Evolutionary conservation across 2,329 filamentous ascomycete species (phyloP).

Genomic region (Stagonosporopsis cucurbitacearum): DNA sequence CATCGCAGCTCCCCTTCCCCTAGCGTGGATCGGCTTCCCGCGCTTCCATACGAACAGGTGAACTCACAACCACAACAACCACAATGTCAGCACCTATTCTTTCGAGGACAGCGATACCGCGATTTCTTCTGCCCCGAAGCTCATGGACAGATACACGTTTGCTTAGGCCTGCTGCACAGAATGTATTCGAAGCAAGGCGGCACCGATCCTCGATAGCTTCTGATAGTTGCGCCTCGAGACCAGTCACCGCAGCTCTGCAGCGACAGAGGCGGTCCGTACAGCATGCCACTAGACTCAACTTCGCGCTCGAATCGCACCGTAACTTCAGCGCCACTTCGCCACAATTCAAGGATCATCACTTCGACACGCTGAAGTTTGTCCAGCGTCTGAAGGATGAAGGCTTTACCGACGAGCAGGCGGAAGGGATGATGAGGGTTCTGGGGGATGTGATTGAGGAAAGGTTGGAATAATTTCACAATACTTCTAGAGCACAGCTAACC

Average conservation of each 20-base stretch:
- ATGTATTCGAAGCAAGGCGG: constrained; percentile 24
- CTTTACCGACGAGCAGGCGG: constrained; percentile 92
- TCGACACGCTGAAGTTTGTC: constrained; percentile 97
- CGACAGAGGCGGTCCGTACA: constrained; percentile 11
- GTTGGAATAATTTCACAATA: constrained; percentile 48
- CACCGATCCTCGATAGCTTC: constrained; percentile 22
- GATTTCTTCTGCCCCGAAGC: constrained; percentile 48
- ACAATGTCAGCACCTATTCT: constrained; percentile 36
- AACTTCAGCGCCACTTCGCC: constrained; percentile 72
- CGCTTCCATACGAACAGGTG: constrained; percentile 14
- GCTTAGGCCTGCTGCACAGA: constrained; percentile 28
- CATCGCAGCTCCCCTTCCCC: background rate
- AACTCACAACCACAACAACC: constrained; percentile 24
- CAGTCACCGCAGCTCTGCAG: constrained; percentile 17
- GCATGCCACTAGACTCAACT: constrained; percentile 8
- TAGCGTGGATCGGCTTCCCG: constrained; percentile 11
- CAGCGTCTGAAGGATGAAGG: constrained; percentile 88
- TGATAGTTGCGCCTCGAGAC: constrained; percentile 19
- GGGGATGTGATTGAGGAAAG: constrained; percentile 97
- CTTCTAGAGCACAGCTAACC: background rate
- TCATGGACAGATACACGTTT: constrained; percentile 41
- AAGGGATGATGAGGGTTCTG: constrained; percentile 97
- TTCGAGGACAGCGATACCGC: constrained; percentile 43
- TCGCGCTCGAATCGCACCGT: constrained; percentile 27
- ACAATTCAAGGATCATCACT: constrained; percentile 82